Evolutionary conservation across 768 basidiomycete genomes (phyloP), one percentile per base, ranked within the genome.

Genomic region (Asterophora parasitica): DNA sequence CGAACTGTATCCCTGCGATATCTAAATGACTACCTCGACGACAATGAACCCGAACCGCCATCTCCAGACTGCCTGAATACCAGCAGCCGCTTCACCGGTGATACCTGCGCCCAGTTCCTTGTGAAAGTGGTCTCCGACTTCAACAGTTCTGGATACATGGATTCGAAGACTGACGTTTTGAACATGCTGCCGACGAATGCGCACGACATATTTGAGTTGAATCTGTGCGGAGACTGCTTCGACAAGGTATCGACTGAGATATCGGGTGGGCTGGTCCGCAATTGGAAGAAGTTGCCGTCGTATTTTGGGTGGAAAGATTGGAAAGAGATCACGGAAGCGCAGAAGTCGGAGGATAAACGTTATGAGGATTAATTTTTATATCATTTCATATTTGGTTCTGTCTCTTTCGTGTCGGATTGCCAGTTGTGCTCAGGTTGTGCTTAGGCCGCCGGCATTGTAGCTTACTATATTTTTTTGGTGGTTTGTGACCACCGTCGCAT

Each of bases 161-260:
- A 58, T 46, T 13, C 34, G 7, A 42, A 39, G 26, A 41, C 55
- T 15, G 53, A 48, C 38, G 52, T 43, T 11, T 44, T 56, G 46
- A 37, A 55, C 39, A 36, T 23, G n/a, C 48, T 56, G n/a, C 33
- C 44, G 15, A 32, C 28, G 8, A 16, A 12, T 7, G 46, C 48
- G 11, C 33, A 46, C 16, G 28, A 37, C 5, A n/a, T 46, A 16
- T 43, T 59, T 10, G 40, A 23, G 23, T 27, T 34, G 7, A 44
- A 57, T 40, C 39, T 61, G 23, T 61, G 55, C 46, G 27, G 38
- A 12, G 13, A 17, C 13, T 63, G 60, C 40, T 46, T 33, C 23
- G 32, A n/a, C 0, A 19, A 46, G 12, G 33, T 53, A 1, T 11
- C 38, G 19, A 20, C 23, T 6, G 20, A 45, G 4, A 50, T 53